Evolutionary conservation across 176 grass and related monocot species (phyloP), one percentile per base, ranked within the genome.

Genomic region (Zizania latifolia): DNA sequence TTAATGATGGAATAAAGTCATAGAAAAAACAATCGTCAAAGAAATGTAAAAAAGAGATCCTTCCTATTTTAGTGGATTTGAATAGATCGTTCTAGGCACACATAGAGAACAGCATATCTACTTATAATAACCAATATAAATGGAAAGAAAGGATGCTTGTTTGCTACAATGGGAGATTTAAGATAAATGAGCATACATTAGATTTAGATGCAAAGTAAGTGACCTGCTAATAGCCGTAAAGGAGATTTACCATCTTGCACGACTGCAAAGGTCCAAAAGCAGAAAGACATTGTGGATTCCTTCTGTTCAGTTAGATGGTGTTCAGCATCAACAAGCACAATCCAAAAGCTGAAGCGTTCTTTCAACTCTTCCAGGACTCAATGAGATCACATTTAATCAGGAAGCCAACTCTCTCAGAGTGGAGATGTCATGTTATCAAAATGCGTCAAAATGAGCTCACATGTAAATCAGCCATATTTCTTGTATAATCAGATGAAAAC

Each of bases 1-100:
- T 78, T 67, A 79, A 31, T 58, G 36, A 50, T 21, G 36, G 76
- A 68, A 79, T 79, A 79, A 77, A 68, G 48, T 2, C 14, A 19
- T 10, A 3, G 65, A 1, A 8, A 4, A 15, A 40, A 2, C 16
- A n/a, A 13, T 3, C 2, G 12, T 58, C 9, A 4, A 57, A 58
- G 8, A 8, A 3, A 46, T 44, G 13, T 30, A 29, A 48, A 13
- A 65, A 77, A 19, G 9, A 58, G 64, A 23, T 58, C 36, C 10
- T 12, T 8, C 26, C 0, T 41, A 12, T 10, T 50, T 76, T 76
- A 14, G 7, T n/a, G 6, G 63, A 41, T n/a, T n/a, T n/a, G n/a
- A n/a, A n/a, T n/a, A n/a, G 24, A 40, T 40, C 23, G 23, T 33
- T 68, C 17, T 41, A 8, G 68, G 35, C 4, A 28, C 17, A 50